Base-by-base conservation (phyloP, 257 asterid species). In the Cinchona pubescens region DNA sequence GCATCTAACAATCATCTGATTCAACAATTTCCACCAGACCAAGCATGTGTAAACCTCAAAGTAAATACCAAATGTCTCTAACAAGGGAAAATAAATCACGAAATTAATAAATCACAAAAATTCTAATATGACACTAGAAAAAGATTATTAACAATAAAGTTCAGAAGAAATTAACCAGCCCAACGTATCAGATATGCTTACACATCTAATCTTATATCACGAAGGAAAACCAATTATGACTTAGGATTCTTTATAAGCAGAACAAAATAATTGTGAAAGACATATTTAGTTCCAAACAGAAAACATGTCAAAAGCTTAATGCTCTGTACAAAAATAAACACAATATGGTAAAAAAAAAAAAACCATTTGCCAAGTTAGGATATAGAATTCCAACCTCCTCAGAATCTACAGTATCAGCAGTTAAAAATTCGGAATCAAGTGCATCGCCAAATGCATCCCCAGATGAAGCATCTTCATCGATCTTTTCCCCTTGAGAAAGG, bases 331-430 rank as follows among this genome's bases (percentile, higher is more conserved):
- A 15, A 42, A 7, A 6, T 16, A 49, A n/a, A n/a, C n/a, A n/a
- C n/a, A n/a, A n/a, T n/a, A n/a, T n/a, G n/a, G n/a, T n/a, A n/a
- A n/a, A n/a, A 18, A 42, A 56, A 56, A 18, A 12, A 68, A 34
- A 18, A 45, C 19, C 30, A 43, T 9, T 58, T 35, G 49, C 63
- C 71, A 73, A 55, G 27, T 32, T 35, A 63, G 32, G 14, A 53
- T 51, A 75, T 74, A 61, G 55, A 77, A 69, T 66, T 70, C 91
- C 67, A 76, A 90, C 97, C 96, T 86, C 91, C 56, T 69, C 88
- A 35, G 89, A 79, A 68, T 83, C 95, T 29, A 72, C 76, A 73
- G 79, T 34, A 72, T 82, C 79, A 62, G 82, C 59, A 59, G 79
- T 77, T 58, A 74, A 19, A 65, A 53, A 34, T 75, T 74, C 80